Evolutionary conservation across 2,329 filamentous ascomycete genomes (phyloP), one percentile per base, ranked within the genome.

Genomic region (Byssoonygena ceratinophila): DNA sequence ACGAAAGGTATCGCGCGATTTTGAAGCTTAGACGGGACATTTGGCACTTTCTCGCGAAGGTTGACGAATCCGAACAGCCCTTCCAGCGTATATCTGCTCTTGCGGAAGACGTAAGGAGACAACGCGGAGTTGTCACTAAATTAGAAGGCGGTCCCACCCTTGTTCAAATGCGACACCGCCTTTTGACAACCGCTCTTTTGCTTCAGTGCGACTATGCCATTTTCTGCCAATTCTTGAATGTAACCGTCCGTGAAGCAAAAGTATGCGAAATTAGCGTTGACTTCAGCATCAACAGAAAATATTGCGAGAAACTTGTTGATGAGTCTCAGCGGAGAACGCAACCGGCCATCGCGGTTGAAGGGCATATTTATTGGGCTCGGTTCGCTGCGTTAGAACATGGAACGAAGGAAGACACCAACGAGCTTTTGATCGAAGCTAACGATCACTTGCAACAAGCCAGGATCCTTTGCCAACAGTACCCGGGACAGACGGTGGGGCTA

Each of bases 331-430:
- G 36, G 1, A 62, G 68, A 0, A 64, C 62, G 4, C 66, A 72
- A 27, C 62, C 69, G 0, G 65, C 70, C 2, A 71, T 76, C n/a
- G 63, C 76, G 54, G 68, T 72, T 0, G 76, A 82, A 58, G 76
- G 71, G 0, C 67, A 75, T 40, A 64, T 81, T 22, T 76, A 75
- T 56, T 70, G 70, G 23, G 75, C 74, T 0, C 71, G 74, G 4
- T 71, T 78, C 29, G 71, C 68, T 39, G 71, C 69, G 1, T 62
- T 81, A 2, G 71, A 75, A 23, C n/a, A 36, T 9, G 31, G 32
- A 27, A 20, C 14, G 29, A 45, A 44, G 6, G 18, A 45, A 9
- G 29, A n/a, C 20, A 4, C 12, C 4, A 22, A 45, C 6, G 39
- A 27, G 22, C 40, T 51, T 1, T 18, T 29, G 16, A 23, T 18